Conservation (phyloP, 352 stramenopile genomes). For the Aphanomyces invadans region DNA sequence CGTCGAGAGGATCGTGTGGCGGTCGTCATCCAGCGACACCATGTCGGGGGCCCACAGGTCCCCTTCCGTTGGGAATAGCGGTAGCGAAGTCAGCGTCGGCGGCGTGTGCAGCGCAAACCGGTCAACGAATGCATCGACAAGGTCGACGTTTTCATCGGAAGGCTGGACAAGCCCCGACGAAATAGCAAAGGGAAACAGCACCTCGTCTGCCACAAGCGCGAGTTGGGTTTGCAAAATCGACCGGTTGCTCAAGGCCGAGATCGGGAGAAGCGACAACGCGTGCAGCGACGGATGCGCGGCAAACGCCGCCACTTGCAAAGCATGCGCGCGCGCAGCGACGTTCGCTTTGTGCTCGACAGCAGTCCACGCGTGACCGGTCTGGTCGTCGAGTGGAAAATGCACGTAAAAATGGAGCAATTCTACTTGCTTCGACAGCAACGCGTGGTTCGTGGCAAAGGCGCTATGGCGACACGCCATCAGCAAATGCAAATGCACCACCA, state of each 20-base stretch:
- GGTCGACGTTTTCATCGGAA: constrained; percentile 33
- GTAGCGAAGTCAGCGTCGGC: constrained; percentile 20
- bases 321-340: constrained; percentile 44
- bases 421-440: constrained; percentile 54
- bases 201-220: constrained; percentile 27
- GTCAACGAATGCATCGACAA: constrained; percentile 52
- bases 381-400: constrained; percentile 75
- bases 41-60: constrained; percentile 71
- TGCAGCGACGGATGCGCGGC: constrained; percentile 41
- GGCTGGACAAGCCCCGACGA: constrained; percentile 43
- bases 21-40: constrained; percentile 31
- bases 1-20: constrained; percentile 51
- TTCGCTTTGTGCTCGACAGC: constrained; percentile 42
- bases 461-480: constrained; percentile 36
- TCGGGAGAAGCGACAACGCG: constrained; percentile 47
- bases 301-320: constrained; percentile 65
- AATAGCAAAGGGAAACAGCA: constrained; percentile 36
- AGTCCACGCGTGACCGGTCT: constrained; percentile 60
- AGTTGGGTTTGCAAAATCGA: constrained; percentile 42
- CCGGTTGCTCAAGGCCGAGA: constrained; percentile 40
- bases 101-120: constrained; percentile 41
- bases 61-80: constrained; percentile 79
- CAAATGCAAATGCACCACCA: constrained; percentile 64
- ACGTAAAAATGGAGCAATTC: constrained; percentile 58
- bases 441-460: constrained; percentile 34